A percentile compares a stretch with the other conserved stretches of the same genome.
These are phyloP conservation scores for Camelina laxa DNA, from an alignment of 345 rosid species.

Conservation along the genomic window DNA sequence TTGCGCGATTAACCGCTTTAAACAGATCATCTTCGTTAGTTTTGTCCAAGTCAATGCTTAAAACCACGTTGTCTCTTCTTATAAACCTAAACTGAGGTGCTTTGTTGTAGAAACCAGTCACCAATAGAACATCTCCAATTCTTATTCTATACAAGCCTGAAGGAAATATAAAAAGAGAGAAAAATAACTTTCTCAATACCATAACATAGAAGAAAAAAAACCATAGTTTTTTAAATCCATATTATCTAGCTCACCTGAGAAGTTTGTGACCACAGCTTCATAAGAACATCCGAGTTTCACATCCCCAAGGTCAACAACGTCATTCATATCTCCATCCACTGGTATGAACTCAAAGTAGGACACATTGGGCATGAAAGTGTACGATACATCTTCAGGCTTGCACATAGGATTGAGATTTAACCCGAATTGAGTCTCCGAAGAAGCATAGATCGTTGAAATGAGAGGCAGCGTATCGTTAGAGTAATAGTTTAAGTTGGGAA, in stretches of 20 bases:
- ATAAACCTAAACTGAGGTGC: slow-evolving; percentile 77
- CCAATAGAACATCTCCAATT: slow-evolving; percentile 78
- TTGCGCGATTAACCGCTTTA: slow-evolving; percentile 65
- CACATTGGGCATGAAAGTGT: slow-evolving; percentile 77
- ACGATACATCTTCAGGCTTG: slow-evolving; percentile 72
- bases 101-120: slow-evolving; percentile 65
- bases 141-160: slow-evolving; percentile 71
- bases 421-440: slow-evolving; percentile 76
- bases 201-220: background rate
- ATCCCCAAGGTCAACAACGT: slow-evolving; percentile 61
- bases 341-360: slow-evolving; percentile 79
- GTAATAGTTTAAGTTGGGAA: slow-evolving; percentile 69
- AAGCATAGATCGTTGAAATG: slow-evolving; percentile 78
- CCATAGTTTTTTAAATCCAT: background rate
- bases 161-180: background rate
- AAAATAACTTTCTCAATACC: background rate
- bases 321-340: slow-evolving; percentile 47
- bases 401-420: slow-evolving; percentile 68
- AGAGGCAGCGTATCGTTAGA: slow-evolving; percentile 64
- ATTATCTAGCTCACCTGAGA: slow-evolving; percentile 50
- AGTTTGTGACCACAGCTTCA: slow-evolving; percentile 76
- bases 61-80: slow-evolving; percentile 63
- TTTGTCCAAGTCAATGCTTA: slow-evolving; percentile 79
- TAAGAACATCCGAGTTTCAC: slow-evolving; percentile 69
- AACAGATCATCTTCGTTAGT: slow-evolving; percentile 80